Evolutionary conservation across 2,329 filamentous ascomycete genomes (phyloP).

Genomic region (Fusarium sambucinum): DNA sequence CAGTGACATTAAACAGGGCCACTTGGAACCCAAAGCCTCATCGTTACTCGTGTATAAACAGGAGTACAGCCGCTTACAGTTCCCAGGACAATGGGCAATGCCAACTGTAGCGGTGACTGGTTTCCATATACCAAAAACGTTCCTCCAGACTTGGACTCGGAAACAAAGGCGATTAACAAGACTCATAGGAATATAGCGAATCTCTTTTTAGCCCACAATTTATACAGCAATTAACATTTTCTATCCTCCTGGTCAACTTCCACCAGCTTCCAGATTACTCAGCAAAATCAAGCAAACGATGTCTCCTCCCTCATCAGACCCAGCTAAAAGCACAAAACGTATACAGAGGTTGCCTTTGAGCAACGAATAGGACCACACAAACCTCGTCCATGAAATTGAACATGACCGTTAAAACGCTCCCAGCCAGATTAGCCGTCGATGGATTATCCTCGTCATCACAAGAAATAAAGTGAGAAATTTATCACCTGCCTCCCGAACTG

Average conservation of each 20-base stretch:
- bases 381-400: constrained; percentile 39
- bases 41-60: neutral
- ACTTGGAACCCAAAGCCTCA: neutral
- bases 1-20: neutral
- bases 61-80: neutral
- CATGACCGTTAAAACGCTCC: constrained; percentile 30
- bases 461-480: constrained; percentile 35
- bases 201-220: constrained; percentile 9
- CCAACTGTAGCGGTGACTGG: neutral
- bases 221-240: constrained; percentile 34
- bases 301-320: constrained; percentile 3
- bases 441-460: constrained; percentile 39
- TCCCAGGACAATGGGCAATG: neutral
- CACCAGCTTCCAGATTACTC: constrained; percentile 12
- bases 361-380: constrained; percentile 35
- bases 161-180: neutral
- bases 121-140: neutral
- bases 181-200: neutral
- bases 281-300: constrained; percentile 33
- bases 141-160: neutral
- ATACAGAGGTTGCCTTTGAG: constrained; percentile 39
- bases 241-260: constrained; percentile 23
- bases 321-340: constrained; percentile 40
- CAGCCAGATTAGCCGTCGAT: constrained; percentile 33
- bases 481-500: constrained; percentile 33